These are phyloP conservation scores for Lactuca saligna DNA, from an alignment of 129 eudicot species.

Conservation along the genomic window DNA sequence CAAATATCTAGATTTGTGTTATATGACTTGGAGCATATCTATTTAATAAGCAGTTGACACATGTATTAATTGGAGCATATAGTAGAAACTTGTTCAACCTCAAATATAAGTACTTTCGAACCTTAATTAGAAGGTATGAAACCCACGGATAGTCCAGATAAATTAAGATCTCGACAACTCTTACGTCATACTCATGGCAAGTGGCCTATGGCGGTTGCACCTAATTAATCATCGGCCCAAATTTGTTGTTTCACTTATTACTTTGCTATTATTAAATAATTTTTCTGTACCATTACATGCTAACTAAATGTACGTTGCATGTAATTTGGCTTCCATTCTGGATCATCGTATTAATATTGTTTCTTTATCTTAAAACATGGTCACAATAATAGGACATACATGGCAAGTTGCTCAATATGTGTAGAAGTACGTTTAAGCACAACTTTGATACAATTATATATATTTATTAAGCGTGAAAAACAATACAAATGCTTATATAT, in stretches of 20 bases:
- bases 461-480: background rate
- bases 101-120: too few species aligned
- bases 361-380: background rate
- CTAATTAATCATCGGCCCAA: too few species aligned
- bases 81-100: too few species aligned
- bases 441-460: background rate
- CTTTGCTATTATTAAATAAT: background rate
- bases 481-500: background rate
- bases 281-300: too few species aligned
- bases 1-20: background rate
- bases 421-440: background rate
- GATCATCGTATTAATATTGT: too few species aligned
- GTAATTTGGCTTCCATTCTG: background rate
- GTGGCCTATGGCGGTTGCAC: too few species aligned
- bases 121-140: too few species aligned
- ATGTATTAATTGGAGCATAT: too few species aligned
- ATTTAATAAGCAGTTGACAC: background rate
- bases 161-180: too few species aligned
- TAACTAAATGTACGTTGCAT: background rate
- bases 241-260: background rate
- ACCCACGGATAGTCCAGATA: too few species aligned
- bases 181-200: too few species aligned
- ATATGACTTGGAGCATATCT: background rate
- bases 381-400: background rate
- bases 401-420: background rate